Evolutionary conservation across 805 yeast species (phyloP).

Genomic region (Saturnispora zaruensis): DNA sequence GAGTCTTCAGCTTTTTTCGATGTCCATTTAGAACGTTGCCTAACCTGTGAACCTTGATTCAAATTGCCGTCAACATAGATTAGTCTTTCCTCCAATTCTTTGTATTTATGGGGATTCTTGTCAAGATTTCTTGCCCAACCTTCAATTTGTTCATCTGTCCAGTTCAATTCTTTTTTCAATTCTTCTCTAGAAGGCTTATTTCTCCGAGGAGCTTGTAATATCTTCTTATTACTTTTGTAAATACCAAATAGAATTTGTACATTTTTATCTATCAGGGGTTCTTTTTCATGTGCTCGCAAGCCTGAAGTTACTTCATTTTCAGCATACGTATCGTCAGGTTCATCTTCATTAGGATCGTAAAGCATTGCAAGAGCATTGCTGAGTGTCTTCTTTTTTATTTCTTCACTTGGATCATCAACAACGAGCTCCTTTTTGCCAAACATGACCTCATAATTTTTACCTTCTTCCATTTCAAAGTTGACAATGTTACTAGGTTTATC

Average conservation of each 20-base stretch:
- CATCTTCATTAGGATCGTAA: conserved; percentile 76
- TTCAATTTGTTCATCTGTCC: conserved; percentile 90
- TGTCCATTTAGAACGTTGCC: conserved; percentile 18
- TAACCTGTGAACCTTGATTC: conserved; percentile 15
- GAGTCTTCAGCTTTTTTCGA: conserved; percentile 1
- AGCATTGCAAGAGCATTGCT: conserved; percentile 36
- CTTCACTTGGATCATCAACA: conserved; percentile 20
- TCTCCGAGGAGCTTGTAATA: conserved; percentile 43
- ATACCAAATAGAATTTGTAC: conserved; percentile 52
- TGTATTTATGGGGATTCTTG: conserved; percentile 53
- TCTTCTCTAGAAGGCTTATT: conserved; percentile 38
- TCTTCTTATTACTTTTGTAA: conserved; percentile 41
- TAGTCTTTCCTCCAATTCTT: conserved; percentile 53
- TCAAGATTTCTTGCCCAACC: conserved; percentile 82
- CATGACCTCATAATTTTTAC: conserved; percentile 18
- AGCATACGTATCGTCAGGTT: conserved; percentile 70
- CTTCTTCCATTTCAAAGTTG: conserved; percentile 11
- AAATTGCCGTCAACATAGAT: conserved; percentile 33
- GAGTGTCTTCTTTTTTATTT: conserved; percentile 44
- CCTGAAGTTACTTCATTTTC: conserved; percentile 40
- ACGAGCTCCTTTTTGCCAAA: conserved; percentile 30
- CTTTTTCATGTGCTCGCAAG: conserved; percentile 10
- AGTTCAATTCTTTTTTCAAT: conserved; percentile 44
- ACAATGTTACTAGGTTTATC: conserved; percentile 10
- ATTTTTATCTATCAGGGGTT: conserved; percentile 18